Percentiles rank a stretch among this genome's conserved stretches.
These are phyloP conservation scores for Polygonum aviculare DNA, from an alignment of 148 eudicot genomes.

Conservation along the genomic window DNA sequence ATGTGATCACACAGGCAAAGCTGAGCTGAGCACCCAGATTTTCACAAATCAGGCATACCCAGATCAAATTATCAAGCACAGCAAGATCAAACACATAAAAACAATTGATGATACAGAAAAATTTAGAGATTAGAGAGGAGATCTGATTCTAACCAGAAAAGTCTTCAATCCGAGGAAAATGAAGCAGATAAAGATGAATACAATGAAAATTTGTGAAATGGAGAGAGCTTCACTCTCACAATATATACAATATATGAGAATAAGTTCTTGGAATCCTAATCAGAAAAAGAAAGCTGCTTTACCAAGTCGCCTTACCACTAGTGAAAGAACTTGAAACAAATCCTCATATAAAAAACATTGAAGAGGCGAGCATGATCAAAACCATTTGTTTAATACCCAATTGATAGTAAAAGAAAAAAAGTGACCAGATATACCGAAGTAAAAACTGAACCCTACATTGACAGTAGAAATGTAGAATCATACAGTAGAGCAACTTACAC, in stretches of 20 bases:
- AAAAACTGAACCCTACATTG: neutral
- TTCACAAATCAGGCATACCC: neutral
- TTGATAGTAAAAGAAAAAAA: too few relatives aligned
- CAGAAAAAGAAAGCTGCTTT: neutral
- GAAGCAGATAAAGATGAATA: neutral
- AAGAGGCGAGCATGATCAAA: neutral
- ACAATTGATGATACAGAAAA: neutral
- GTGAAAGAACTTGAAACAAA: neutral
- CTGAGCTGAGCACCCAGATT: neutral
- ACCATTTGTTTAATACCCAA: neutral
- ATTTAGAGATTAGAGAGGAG: neutral
- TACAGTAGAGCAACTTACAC: neutral
- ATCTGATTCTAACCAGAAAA: slow-evolving; percentile 7
- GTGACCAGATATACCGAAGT: too few relatives aligned
- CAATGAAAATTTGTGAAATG: neutral
- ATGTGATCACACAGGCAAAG: neutral
- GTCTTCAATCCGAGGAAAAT: neutral
- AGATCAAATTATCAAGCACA: slow-evolving; percentile 1
- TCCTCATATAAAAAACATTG: neutral
- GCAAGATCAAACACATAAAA: neutral
- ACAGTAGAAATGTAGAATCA: neutral
- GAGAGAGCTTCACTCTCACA: neutral
- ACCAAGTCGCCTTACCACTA: neutral
- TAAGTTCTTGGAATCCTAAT: slow-evolving; percentile 8
- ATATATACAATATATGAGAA: slow-evolving; percentile 2